phyloP scores from a whole-genome alignment of 306 rosid genomes.

The Argentina anserina region DNA sequence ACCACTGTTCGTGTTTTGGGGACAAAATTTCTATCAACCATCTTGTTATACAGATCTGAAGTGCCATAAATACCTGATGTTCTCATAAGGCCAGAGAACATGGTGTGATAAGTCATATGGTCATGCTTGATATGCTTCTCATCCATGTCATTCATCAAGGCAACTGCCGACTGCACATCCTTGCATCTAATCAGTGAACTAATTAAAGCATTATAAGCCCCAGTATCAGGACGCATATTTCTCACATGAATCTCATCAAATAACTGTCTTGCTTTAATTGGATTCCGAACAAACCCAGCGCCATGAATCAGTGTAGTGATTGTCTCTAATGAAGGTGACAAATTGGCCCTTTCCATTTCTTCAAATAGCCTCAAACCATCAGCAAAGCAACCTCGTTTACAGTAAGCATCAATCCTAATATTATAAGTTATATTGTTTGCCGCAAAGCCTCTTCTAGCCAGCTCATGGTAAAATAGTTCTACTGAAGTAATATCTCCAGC shows the following conservation, averaged over 20 bases:
- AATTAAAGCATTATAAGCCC: conserved; percentile 75
- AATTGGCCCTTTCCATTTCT: conserved; percentile 60
- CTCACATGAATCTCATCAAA: conserved; percentile 60
- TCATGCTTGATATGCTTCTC: conserved; percentile 50
- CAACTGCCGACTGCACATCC: conserved; percentile 52
- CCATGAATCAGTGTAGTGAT: conserved; percentile 92
- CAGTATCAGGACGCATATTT: conserved; percentile 53
- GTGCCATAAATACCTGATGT: conserved; percentile 46
- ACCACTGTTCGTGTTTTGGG: conserved; percentile 71
- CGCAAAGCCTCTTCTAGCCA: conserved; percentile 68
- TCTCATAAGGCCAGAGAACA: conserved; percentile 55
- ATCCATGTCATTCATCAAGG: conserved; percentile 72
- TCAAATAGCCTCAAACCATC: conserved; percentile 73
- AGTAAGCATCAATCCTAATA: conserved; percentile 74
- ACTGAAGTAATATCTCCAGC: conserved; percentile 72
- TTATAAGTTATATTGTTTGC: conserved; percentile 64
- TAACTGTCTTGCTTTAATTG: conserved; percentile 50
- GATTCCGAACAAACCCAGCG: conserved; percentile 69
- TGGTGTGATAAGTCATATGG: conserved; percentile 63
- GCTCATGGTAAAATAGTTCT: conserved; percentile 83
- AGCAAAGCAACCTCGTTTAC: conserved; percentile 66
- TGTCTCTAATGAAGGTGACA: conserved; percentile 48
- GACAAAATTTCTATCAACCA: conserved; percentile 55
- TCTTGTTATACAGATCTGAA: conserved; percentile 53
- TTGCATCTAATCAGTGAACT: conserved; percentile 49